These are phyloP conservation scores for Saraca asoca DNA, from an alignment of 331 rosid species.

Conservation along the genomic window DNA sequence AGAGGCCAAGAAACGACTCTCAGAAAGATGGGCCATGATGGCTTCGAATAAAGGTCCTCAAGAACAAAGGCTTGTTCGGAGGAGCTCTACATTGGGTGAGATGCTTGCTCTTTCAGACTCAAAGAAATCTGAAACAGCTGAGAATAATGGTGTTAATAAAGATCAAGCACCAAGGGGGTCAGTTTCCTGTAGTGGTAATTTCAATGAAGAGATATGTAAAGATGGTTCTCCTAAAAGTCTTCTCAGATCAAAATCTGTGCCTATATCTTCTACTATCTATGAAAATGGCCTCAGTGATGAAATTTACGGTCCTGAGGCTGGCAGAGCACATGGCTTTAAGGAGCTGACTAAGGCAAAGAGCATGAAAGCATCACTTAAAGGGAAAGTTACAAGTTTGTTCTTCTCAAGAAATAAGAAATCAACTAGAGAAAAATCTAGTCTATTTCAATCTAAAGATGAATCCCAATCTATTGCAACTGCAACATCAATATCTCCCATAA, in stretches of 20 bases:
- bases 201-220: conserved; percentile 42
- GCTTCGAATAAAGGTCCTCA: conserved; percentile 57
- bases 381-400: conserved; percentile 84
- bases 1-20: conserved; percentile 92
- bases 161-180: conserved; percentile 55
- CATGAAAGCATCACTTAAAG: conserved; percentile 72
- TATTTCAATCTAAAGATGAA: conserved; percentile 46
- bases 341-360: conserved; percentile 64
- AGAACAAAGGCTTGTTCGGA: conserved; percentile 55
- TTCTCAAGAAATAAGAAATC: conserved; percentile 77
- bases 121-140: conserved; percentile 56
- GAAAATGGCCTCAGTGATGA: conserved; percentile 45
- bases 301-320: conserved; percentile 48
- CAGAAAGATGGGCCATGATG: conserved; percentile 92
- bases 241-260: conserved; percentile 74
- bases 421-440: conserved; percentile 48
- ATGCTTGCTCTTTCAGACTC: conserved; percentile 81
- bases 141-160: conserved; percentile 40
- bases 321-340: conserved; percentile 44
- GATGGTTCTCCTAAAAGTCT: conserved; percentile 54
- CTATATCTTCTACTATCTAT: conserved; percentile 62
- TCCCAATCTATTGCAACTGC: conserved; percentile 41
- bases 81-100: conserved; percentile 88
- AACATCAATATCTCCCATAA: conserved; percentile 38
- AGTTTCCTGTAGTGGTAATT: conserved; percentile 47